Percentiles rank a stretch among this genome's conserved stretches.
Evolutionary conservation across 1,139 yeast species (phyloP).

Genomic region (Entelexis sorbosivorans): DNA sequence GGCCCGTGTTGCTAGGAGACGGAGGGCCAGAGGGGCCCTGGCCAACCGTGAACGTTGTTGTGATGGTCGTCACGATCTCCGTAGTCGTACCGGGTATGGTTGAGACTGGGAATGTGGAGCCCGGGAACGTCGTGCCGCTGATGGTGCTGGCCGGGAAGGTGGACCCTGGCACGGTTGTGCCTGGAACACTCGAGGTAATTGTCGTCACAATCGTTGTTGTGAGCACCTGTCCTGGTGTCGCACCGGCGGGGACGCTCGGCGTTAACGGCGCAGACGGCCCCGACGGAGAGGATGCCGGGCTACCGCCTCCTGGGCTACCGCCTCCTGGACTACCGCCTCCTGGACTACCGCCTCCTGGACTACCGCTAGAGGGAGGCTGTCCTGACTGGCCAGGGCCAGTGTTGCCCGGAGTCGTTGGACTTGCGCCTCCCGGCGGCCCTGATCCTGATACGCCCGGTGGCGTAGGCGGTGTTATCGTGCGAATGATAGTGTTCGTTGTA

Average conservation of each 20-base stretch:
- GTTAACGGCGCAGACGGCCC: neutral
- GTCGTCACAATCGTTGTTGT: constrained; percentile 4
- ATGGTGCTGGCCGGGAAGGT: constrained; percentile 11
- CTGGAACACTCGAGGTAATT: constrained; percentile 17
- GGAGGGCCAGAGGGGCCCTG: neutral
- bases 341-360: too few relatives aligned
- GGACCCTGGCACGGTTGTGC: constrained; percentile 14
- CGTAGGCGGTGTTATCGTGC: neutral
- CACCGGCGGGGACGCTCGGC: neutral
- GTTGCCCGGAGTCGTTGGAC: too few relatives aligned
- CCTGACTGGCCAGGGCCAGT: too few relatives aligned
- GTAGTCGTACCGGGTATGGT: neutral
- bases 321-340: too few relatives aligned
- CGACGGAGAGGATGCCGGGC: too few relatives aligned
- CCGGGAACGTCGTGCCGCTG: constrained; percentile 22
- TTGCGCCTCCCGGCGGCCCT: too few relatives aligned
- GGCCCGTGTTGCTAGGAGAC: neutral
- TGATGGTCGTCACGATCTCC: neutral
- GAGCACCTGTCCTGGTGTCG: neutral
- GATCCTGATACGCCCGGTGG: neutral
- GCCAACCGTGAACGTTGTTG: neutral
- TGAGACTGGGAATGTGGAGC: constrained; percentile 14
- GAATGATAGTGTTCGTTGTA: neutral
- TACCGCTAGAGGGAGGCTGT: too few relatives aligned
- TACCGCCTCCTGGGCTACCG: too few relatives aligned